phyloP scores from a whole-genome alignment of 768 basidiomycete genomes.

The Podaxis sp. region DNA sequence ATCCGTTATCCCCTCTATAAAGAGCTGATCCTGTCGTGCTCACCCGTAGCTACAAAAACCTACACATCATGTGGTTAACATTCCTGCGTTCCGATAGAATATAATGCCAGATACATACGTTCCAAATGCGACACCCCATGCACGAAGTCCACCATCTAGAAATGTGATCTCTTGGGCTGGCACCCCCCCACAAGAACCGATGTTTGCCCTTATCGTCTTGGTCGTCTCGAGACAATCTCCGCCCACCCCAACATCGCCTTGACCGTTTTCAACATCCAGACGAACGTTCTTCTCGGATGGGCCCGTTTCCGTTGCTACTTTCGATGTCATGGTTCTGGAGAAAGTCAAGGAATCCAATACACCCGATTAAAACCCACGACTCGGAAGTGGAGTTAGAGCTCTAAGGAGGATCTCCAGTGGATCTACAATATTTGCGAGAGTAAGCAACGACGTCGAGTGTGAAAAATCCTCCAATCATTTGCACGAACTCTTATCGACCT shows the following conservation, averaged over 20 bases:
- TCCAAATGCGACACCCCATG: constrained; percentile 1
- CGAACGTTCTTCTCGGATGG: background rate
- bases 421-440: too few species aligned
- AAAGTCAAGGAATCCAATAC: too few species aligned
- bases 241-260: background rate
- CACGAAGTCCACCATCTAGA: constrained; percentile 4
- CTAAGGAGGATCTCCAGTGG: too few species aligned
- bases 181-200: too few species aligned
- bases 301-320: background rate
- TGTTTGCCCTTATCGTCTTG: background rate
- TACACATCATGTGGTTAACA: constrained; percentile 1
- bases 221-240: background rate
- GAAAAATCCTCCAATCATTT: too few species aligned
- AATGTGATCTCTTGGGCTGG: background rate
- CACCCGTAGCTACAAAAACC: constrained; percentile 34
- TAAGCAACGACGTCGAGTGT: too few species aligned
- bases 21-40: background rate
- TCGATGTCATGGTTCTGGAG: background rate
- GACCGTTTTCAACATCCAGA: background rate
- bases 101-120: background rate
- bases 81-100: too few species aligned
- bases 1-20: background rate
- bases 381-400: too few species aligned
- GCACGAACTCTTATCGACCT: too few species aligned
- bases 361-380: too few species aligned